Evolutionary conservation across 345 rosid species (phyloP).

Genomic region (Anastatica hierochuntica): DNA sequence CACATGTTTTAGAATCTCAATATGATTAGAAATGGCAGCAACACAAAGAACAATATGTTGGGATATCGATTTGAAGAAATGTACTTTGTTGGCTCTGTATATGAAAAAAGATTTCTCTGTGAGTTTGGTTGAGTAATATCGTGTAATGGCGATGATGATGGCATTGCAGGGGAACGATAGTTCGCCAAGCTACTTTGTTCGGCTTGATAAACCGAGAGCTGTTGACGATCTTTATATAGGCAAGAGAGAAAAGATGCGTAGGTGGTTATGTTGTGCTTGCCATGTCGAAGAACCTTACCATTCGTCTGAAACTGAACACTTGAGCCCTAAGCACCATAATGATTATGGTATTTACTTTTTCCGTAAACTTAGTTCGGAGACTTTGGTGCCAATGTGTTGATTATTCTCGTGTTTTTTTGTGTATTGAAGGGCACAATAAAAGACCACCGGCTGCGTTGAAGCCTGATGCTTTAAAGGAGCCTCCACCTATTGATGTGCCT

Average conservation of each 20-base stretch:
- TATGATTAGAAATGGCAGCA: no score
- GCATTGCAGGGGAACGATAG: constrained; percentile 14
- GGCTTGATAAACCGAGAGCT: constrained; percentile 41
- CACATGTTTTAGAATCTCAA: no score
- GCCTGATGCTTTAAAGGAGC: constrained; percentile 59
- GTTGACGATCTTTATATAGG: constrained; percentile 41
- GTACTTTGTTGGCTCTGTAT: no score
- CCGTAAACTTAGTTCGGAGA: no score
- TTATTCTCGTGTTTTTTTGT: background rate
- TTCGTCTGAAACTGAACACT: constrained; percentile 45
- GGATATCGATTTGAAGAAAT: no score
- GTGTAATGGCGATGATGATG: background rate
- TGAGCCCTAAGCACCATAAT: constrained; percentile 40
- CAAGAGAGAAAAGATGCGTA: constrained; percentile 79
- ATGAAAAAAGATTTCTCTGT: no score
- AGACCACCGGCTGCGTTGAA: constrained; percentile 44
- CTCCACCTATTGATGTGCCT: constrained; percentile 59
- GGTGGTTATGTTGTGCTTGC: constrained; percentile 91
- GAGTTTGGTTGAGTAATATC: background rate
- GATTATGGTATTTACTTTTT: constrained; percentile 3
- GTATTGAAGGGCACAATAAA: constrained; percentile 9
- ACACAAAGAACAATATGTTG: no score
- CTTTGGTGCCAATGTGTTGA: background rate
- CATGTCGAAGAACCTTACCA: constrained; percentile 72
- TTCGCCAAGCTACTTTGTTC: constrained; percentile 33